These are phyloP conservation scores for Puccinia polysora DNA, from an alignment of 1,284 basidiomycete genomes.

Conservation along the genomic window DNA sequence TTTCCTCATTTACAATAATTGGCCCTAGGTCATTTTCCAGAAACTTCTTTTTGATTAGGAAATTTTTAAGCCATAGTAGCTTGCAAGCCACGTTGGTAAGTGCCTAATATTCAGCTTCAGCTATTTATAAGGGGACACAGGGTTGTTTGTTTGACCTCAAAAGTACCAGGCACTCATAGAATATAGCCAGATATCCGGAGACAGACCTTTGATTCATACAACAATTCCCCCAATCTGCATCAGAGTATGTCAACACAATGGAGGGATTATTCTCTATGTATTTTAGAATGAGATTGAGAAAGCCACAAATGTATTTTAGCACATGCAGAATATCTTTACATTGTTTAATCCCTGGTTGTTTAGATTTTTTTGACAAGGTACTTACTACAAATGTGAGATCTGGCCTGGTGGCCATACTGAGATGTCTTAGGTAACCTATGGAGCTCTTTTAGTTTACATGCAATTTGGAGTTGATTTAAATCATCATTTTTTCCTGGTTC, in stretches of 20 bases:
- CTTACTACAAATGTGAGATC: background rate
- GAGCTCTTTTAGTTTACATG: background rate
- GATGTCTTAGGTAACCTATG: background rate
- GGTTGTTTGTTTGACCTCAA: background rate
- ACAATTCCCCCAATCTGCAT: background rate
- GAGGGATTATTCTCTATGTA: background rate
- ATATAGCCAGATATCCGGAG: background rate
- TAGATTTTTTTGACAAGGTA: background rate
- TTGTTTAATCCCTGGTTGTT: slow-evolving; percentile 7
- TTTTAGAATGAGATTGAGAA: background rate
- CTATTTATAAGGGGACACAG: background rate
- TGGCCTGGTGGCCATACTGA: slow-evolving; percentile 2
- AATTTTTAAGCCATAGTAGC: background rate
- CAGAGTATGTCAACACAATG: background rate
- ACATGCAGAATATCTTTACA: background rate
- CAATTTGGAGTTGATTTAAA: background rate
- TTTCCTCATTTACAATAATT: too few relatives aligned
- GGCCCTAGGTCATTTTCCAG: too few relatives aligned
- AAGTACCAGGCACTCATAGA: background rate
- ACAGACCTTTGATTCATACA: background rate
- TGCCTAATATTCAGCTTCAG: background rate
- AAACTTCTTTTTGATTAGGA: too few relatives aligned
- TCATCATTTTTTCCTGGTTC: background rate
- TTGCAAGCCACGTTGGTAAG: background rate
- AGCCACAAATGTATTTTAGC: background rate